Evolutionary conservation across 495 filamentous ascomycete species (phyloP).

Genomic region (Usnea hakonensis): DNA sequence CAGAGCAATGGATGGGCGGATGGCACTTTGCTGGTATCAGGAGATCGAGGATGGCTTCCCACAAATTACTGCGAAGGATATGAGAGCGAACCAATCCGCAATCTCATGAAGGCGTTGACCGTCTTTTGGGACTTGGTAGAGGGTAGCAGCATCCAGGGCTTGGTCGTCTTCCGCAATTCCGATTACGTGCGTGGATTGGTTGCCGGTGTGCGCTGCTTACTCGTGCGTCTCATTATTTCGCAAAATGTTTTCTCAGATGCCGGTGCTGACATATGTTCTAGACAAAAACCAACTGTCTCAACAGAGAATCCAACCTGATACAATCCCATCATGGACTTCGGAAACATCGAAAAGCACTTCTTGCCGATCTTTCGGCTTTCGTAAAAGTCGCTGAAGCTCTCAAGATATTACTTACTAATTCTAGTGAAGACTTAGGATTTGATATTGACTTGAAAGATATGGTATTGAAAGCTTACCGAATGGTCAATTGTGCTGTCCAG

Average conservation of each 20-base stretch:
- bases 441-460: constrained; percentile 83
- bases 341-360: constrained; percentile 71
- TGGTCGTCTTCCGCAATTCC: constrained; percentile 72
- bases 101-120: constrained; percentile 75
- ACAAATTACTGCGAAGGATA: constrained; percentile 98
- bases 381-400: constrained; percentile 80
- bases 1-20: constrained; percentile 99
- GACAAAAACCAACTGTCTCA: constrained; percentile 81
- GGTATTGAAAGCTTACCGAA: constrained; percentile 86
- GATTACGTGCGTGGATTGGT: constrained; percentile 89
- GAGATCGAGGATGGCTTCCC: constrained; percentile 89
- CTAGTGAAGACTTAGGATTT: constrained; percentile 49
- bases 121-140: constrained; percentile 89
- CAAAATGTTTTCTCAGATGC: background rate
- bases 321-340: constrained; percentile 68
- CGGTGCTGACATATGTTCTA: constrained; percentile 38
- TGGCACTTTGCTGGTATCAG: constrained; percentile 83
- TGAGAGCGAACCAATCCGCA: constrained; percentile 75
- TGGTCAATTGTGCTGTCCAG: constrained; percentile 80
- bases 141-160: constrained; percentile 54
- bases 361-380: constrained; percentile 81
- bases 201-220: constrained; percentile 79
- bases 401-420: constrained; percentile 52
- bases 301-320: constrained; percentile 67
- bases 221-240: constrained; percentile 51